A percentile compares a stretch with the other conserved stretches of the same genome.
These are phyloP conservation scores for Chaetomiaceae sp. DNA, from an alignment of 2,329 filamentous ascomycete genomes.

Conservation along the genomic window DNA sequence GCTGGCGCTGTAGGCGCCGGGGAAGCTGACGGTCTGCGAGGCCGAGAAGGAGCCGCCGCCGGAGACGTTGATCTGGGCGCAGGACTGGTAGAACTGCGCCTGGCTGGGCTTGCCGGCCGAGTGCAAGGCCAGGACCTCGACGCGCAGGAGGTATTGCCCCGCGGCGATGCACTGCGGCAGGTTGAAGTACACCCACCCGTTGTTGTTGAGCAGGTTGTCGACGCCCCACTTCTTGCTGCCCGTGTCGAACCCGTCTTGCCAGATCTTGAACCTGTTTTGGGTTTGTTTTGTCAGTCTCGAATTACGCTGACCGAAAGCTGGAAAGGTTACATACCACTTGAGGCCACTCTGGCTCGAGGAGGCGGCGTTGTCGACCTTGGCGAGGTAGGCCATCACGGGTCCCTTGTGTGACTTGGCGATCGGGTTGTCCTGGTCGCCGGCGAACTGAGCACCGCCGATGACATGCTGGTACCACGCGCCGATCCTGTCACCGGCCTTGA, in stretches of 20 bases:
- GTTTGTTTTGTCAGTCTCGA: constrained; percentile 8
- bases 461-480: constrained; percentile 51
- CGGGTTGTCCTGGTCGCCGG: constrained; percentile 47
- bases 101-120: constrained; percentile 36
- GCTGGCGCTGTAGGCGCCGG: constrained; percentile 39
- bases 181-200: constrained; percentile 45
- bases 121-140: constrained; percentile 51
- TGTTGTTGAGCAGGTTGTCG: constrained; percentile 39
- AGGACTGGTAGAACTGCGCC: constrained; percentile 42
- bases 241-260: constrained; percentile 43
- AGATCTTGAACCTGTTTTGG: constrained; percentile 45
- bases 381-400: constrained; percentile 49
- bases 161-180: constrained; percentile 48
- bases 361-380: constrained; percentile 48
- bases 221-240: constrained; percentile 44
- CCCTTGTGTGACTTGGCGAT: constrained; percentile 53
- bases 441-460: constrained; percentile 47
- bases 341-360: constrained; percentile 37
- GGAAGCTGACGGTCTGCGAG: constrained; percentile 39
- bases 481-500: constrained; percentile 47
- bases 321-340: constrained; percentile 34
- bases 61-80: constrained; percentile 38
- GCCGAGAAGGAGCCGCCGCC: constrained; percentile 36
- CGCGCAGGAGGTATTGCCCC: constrained; percentile 51
- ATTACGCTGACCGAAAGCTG: background rate